Base-by-base conservation (phyloP, 2,329 filamentous ascomycete species). In the Lecanicillium sp. region DNA sequence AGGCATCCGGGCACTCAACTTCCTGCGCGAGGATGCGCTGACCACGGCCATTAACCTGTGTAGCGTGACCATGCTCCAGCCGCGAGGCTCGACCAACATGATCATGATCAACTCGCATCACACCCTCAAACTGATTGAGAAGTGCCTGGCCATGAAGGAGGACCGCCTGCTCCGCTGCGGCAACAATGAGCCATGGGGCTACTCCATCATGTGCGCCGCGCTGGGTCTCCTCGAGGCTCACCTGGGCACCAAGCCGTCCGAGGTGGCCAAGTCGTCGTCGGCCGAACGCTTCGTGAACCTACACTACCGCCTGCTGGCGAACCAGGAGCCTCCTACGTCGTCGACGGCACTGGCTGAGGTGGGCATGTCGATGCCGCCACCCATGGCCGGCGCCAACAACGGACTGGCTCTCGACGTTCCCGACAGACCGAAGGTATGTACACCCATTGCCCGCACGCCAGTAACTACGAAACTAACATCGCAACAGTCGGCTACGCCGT, bases 111-210 rank as follows among this genome's bases (percentile, higher is more conserved):
- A 79, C 61, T 74, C 75, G 3, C 72, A 74, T 49, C 77, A 82
- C 62, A 81, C 78, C 1, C 69, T 81, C 52, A 72, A 74, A 61
- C 67, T 82, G n/a, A 73, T 83, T 10, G 77, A 81, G 57, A 79
- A 77, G 58, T 81, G 78, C 52, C 71, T 82, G 30, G 63, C 65
- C 39, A 76, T 83, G 70, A 81, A 81, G 58, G 78, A 81, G 55
- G 78, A 82, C 54, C 72, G 77, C 1, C 71, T 82, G 7, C 60
- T 83, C 20, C 68, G 78, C n/a, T 80, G 77, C 52, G 78, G 78
- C 14, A 81, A 81, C 63, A 79, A 80, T 56, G 79, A 83, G 57
- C 78, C 79, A 0, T 82, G 79, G 79, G 77, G 77, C 15, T 81
- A 81, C 60, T 78, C 74, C 48, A 80, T 80, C 59, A 79, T 82